Percentiles rank a stretch among this genome's conserved stretches.
Evolutionary conservation across 495 filamentous ascomycete genomes (phyloP).

Genomic region (Tuber calosporum): DNA sequence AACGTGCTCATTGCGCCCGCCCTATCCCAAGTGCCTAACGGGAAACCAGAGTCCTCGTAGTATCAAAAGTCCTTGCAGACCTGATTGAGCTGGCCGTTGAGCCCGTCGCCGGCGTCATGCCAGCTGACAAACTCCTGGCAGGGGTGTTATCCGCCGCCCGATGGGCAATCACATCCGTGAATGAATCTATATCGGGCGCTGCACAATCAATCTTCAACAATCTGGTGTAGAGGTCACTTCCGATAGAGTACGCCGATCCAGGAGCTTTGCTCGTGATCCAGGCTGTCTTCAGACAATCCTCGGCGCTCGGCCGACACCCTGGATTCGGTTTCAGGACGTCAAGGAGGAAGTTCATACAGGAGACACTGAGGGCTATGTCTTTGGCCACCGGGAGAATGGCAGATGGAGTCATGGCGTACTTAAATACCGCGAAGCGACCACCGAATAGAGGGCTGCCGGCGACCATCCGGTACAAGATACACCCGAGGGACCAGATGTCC

Average conservation of each 20-base stretch:
- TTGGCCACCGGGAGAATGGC: background rate
- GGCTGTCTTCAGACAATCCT: background rate
- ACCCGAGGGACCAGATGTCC: slow-evolving; percentile 10
- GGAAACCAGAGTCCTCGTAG: too few relatives aligned
- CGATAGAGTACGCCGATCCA: background rate
- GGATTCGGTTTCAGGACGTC: background rate
- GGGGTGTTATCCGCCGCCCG: background rate
- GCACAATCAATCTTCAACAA: background rate
- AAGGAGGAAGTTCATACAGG: background rate
- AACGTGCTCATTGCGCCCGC: too few relatives aligned
- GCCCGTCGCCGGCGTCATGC: background rate
- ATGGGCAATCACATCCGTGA: background rate
- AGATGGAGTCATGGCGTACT: background rate
- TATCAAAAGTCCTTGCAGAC: background rate
- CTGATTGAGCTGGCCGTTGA: background rate
- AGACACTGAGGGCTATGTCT: background rate
- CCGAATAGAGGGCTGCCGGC: background rate
- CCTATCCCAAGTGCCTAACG: too few relatives aligned
- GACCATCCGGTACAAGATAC: background rate
- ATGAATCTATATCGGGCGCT: background rate
- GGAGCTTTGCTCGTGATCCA: background rate
- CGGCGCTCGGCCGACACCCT: background rate
- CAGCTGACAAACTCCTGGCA: background rate
- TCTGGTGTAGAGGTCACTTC: background rate
- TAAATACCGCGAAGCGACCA: background rate